These are phyloP conservation scores for Cercospora sp. DNA, from an alignment of 2,329 filamentous ascomycete genomes.

Conservation along the genomic window DNA sequence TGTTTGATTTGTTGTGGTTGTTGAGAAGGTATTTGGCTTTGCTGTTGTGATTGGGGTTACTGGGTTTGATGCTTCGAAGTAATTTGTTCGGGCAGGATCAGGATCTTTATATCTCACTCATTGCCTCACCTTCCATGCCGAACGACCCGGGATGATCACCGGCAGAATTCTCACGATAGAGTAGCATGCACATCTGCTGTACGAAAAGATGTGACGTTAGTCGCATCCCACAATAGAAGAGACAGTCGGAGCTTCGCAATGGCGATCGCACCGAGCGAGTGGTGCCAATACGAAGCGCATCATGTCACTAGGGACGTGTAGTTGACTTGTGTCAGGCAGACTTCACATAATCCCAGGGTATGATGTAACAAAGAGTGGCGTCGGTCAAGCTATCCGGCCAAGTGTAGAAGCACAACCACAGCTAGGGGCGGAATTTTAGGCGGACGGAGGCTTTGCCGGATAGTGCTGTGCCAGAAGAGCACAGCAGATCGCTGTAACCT, in stretches of 20 bases:
- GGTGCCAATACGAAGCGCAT: not conserved
- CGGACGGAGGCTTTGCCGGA: not conserved
- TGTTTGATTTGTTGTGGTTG: not conserved
- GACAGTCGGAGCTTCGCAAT: not conserved
- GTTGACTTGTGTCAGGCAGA: not conserved
- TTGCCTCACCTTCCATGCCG: not conserved
- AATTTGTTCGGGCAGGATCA: not conserved
- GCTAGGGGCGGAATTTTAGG: not conserved
- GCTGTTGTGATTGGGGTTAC: not conserved
- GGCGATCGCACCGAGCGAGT: not conserved
- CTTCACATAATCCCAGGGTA: slow-evolving; percentile 4
- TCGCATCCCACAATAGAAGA: slow-evolving; percentile 6
- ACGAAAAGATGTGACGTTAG: not conserved
- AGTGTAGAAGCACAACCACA: not conserved
- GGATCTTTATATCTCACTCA: not conserved
- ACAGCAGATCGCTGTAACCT: slow-evolving; percentile 3
- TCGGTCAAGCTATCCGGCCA: not conserved
- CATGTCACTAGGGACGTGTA: not conserved
- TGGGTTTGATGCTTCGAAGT: slow-evolving; percentile 3
- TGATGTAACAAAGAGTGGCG: slow-evolving; percentile 14
- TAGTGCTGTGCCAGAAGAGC: not conserved
- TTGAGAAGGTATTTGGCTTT: not conserved
- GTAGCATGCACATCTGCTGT: slow-evolving; percentile 2
- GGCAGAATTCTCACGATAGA: not conserved
- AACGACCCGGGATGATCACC: slow-evolving; percentile 6